Evolutionary conservation across 306 rosid genomes (phyloP).

Genomic region (Malus sylvestris): DNA sequence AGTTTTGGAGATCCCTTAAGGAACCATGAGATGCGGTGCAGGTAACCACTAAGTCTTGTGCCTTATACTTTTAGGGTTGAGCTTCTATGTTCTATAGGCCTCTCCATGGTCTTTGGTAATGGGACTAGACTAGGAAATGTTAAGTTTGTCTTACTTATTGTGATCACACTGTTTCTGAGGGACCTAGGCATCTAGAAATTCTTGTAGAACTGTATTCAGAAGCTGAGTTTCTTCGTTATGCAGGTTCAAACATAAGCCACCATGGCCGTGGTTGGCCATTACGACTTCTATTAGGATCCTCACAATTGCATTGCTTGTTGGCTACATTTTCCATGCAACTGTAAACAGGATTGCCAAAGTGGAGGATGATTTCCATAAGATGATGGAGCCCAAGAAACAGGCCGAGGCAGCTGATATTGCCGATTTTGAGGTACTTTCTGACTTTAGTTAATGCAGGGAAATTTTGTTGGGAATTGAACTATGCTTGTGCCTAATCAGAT

Average conservation of each 20-base stretch:
- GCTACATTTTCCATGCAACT: conserved; percentile 67
- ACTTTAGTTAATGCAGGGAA: conserved; percentile 7
- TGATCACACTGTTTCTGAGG: not conserved
- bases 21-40: conserved; percentile 97
- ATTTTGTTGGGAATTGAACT: conserved; percentile 8
- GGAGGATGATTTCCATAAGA: conserved; percentile 61
- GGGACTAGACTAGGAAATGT: no score
- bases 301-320: conserved; percentile 66
- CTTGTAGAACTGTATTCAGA: conserved; percentile 3
- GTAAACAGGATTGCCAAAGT: conserved; percentile 76
- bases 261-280: conserved; percentile 76
- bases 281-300: conserved; percentile 62
- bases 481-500: conserved; percentile 19
- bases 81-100: not conserved
- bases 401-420: conserved; percentile 95
- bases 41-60: conserved; percentile 33
- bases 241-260: conserved; percentile 89
- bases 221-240: conserved; percentile 20
- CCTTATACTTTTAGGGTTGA: not conserved
- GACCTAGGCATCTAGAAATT: not conserved
- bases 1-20: conserved; percentile 92
- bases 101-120: not conserved
- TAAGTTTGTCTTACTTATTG: no score
- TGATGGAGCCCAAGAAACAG: conserved; percentile 73
- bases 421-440: conserved; percentile 64